Evolutionary conservation across 148 eudicot species (phyloP).

Genomic region (Amaranthus palmeri): DNA sequence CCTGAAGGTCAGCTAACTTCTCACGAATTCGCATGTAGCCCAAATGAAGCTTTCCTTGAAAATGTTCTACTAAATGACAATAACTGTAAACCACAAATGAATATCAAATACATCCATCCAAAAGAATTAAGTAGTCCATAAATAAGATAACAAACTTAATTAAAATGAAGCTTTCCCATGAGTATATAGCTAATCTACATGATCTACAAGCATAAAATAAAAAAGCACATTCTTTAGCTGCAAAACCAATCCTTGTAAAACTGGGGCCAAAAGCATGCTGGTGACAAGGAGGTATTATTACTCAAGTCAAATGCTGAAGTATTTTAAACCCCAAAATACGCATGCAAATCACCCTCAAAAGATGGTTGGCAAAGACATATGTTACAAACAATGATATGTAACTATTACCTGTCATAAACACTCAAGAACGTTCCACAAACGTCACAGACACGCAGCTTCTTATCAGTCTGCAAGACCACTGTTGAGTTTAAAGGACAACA

Average conservation of each 20-base stretch:
- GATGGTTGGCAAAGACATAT: constrained; percentile 2
- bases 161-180: constrained; percentile 10
- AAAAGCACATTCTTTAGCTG: constrained; percentile 91
- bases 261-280: constrained; percentile 98
- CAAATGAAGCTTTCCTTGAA: constrained; percentile 95
- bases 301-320: constrained; percentile 82
- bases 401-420: constrained; percentile 85
- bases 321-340: constrained; percentile 44
- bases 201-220: constrained; percentile 64
- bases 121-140: neutral
- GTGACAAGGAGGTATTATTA: constrained; percentile 87
- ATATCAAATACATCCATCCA: constrained; percentile 19
- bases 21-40: constrained; percentile 99
- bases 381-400: neutral
- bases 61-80: constrained; percentile 96
- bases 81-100: constrained; percentile 56
- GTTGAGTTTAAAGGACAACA: no score
- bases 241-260: constrained; percentile 92
- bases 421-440: constrained; percentile 98
- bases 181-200: constrained; percentile 48
- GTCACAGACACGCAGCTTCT: constrained; percentile 97
- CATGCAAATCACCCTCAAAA: constrained; percentile 33
- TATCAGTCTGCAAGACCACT: constrained; percentile 70
- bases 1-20: constrained; percentile 88
- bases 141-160: constrained; percentile 1